These are phyloP conservation scores for Penicillium odoratum DNA, from an alignment of 495 filamentous ascomycete species.

Conservation along the genomic window DNA sequence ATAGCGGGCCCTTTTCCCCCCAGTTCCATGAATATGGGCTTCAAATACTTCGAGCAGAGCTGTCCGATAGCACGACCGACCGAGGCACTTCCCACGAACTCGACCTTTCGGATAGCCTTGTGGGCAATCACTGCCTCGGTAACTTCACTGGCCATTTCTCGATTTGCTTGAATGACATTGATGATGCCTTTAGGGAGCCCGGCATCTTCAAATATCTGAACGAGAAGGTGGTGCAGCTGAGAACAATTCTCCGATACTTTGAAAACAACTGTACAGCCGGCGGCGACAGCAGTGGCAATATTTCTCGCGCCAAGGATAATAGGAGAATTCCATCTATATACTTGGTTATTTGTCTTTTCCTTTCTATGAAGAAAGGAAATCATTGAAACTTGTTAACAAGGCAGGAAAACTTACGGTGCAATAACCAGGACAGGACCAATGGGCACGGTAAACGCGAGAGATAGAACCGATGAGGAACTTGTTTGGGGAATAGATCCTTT, in stretches of 20 bases:
- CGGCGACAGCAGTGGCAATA: slow-evolving; percentile 67
- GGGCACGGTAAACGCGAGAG: slow-evolving; percentile 70
- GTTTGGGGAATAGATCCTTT: not conserved
- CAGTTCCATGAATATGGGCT: slow-evolving; percentile 68
- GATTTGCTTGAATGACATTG: slow-evolving; percentile 56
- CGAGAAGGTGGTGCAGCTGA: slow-evolving; percentile 55
- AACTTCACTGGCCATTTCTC: slow-evolving; percentile 52
- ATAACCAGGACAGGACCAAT: slow-evolving; percentile 78
- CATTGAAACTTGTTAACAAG: too few species aligned
- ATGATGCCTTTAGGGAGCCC: slow-evolving; percentile 46
- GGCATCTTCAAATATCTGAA: slow-evolving; percentile 15
- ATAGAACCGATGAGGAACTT: not conserved
- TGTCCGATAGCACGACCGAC: slow-evolving; percentile 60
- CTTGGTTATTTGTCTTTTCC: too few species aligned
- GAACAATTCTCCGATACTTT: slow-evolving; percentile 73
- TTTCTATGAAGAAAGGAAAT: too few species aligned
- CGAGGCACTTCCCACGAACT: slow-evolving; percentile 64
- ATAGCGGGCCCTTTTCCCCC: slow-evolving; percentile 68
- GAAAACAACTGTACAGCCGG: slow-evolving; percentile 66
- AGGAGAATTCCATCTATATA: slow-evolving; percentile 53
- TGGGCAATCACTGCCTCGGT: slow-evolving; percentile 57
- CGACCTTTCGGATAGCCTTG: slow-evolving; percentile 59
- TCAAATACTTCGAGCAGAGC: slow-evolving; percentile 61
- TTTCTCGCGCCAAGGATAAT: slow-evolving; percentile 58
- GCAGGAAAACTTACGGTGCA: not conserved